Base-by-base conservation (phyloP, 1,284 basidiomycete genomes). In the Moesziomyces sp. region DNA sequence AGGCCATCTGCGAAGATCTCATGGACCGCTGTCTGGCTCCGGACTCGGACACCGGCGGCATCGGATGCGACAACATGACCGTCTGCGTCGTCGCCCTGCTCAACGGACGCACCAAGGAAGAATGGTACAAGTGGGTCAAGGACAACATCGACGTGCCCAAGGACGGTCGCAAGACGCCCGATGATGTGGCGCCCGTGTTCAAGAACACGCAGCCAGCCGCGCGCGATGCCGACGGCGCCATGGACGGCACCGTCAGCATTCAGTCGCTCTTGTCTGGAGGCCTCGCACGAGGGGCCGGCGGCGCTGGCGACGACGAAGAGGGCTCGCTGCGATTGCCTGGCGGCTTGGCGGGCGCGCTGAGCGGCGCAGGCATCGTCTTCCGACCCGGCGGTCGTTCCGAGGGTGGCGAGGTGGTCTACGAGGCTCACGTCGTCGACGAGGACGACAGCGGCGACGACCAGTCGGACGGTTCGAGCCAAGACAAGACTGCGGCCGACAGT, bases 11-110 rank as follows among this genome's bases (percentile, higher is more conserved):
- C 80, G 94, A 97, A 84, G 89, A 91, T 78, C 90, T 97, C 78
- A 97, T 97, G 86, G 92, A 94, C 73, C 91, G 92, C 74, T 99
- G 97, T 84, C 88, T 98, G 48, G 95, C 97, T 13, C 94, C 95
- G 1, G 93, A 97, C 84, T 92, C 93, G 3, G 92, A 92, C 48
- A 92, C 92, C 44, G 93, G 93, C 46, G 96, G 97, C 18, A 93
- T 98, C 68, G 97, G 97, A 23, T 98, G 95, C 84, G 97, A 99
- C 87, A 99, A 99, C 87, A 99, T 99, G 97, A 99, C 97, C 0
- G 88, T 97, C 57, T 89, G 97, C 75, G 89, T 99, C 62, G 89
- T 99, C 50, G 97, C 93, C 5, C 84, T 99, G 51, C 88, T 97
- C 33, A 88, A 92, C 71, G 95, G 93, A 33, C 90, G 91, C 64